Conservation (phyloP, 805 yeast species). For the Kodamaea kaohsiungensis region DNA sequence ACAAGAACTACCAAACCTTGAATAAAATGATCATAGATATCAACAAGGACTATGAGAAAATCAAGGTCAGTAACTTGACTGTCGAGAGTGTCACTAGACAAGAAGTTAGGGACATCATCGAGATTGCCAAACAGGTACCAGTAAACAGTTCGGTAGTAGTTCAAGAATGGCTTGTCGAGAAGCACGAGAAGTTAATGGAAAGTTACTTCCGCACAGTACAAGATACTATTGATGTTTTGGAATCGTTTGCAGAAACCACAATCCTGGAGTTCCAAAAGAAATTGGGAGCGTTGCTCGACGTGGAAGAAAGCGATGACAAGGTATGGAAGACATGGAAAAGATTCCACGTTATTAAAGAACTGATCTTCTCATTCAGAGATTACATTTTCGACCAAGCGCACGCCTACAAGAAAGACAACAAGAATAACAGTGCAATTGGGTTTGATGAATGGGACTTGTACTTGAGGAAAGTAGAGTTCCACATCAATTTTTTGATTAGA, state of each 20-base stretch:
- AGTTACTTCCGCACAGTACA: constrained; percentile 35
- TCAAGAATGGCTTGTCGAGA: constrained; percentile 25
- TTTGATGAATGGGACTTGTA: constrained; percentile 36
- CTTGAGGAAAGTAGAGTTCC: constrained; percentile 41
- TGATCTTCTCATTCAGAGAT: constrained; percentile 57
- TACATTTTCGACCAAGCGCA: constrained; percentile 35
- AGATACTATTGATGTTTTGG: constrained; percentile 62
- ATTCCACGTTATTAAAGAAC: constrained; percentile 57
- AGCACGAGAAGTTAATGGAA: constrained; percentile 27
- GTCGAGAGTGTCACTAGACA: constrained; percentile 30
- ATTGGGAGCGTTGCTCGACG: constrained; percentile 51
- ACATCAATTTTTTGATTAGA: constrained; percentile 50
- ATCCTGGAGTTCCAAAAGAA: constrained; percentile 64
- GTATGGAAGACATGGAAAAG: constrained; percentile 46
- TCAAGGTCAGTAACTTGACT: constrained; percentile 20
- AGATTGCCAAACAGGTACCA: constrained; percentile 23
- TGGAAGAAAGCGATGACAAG: constrained; percentile 35
- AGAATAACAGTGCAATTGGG: constrained; percentile 27
- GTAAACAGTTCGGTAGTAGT: constrained; percentile 22
- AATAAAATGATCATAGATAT: constrained; percentile 30
- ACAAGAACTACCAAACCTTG: constrained; percentile 31
- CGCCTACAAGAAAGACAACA: constrained; percentile 20
- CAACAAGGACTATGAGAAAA: constrained; percentile 34
- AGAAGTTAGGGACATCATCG: constrained; percentile 36
- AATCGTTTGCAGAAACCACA: constrained; percentile 71